phyloP scores from a whole-genome alignment of 1,139 yeast species.

The Hemisphaericaspora lyxosophila region DNA sequence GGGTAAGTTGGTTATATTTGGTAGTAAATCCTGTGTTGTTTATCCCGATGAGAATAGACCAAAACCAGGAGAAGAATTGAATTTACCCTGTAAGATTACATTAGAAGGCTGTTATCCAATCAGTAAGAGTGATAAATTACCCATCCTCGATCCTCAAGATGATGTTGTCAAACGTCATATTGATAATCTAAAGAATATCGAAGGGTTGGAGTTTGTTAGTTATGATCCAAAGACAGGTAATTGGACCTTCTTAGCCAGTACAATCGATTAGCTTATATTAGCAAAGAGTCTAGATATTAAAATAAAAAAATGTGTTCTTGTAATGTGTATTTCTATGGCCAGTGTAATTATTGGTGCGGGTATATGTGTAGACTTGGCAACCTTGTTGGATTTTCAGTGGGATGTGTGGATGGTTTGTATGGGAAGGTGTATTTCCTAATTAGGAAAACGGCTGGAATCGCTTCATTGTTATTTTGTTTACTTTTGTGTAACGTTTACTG shows the following conservation, averaged over 20 bases:
- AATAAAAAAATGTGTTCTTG: too few species aligned
- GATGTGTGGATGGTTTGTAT: too few species aligned
- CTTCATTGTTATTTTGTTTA: too few species aligned
- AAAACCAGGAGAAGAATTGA: conserved; percentile 75
- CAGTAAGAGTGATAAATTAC: conserved; percentile 68
- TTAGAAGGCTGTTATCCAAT: conserved; percentile 78
- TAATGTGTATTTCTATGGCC: too few species aligned
- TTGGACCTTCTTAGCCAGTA: conserved; percentile 67
- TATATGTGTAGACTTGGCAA: too few species aligned
- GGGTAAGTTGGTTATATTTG: conserved; percentile 64
- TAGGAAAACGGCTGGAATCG: too few species aligned
- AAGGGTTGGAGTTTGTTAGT: conserved; percentile 62
- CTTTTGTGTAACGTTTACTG: too few species aligned
- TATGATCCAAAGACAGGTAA: conserved; percentile 81
- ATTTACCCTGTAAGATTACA: conserved; percentile 70
- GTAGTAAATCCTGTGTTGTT: conserved; percentile 60
- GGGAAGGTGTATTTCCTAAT: too few species aligned
- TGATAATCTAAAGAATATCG: conserved; percentile 59
- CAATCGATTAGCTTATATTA: conserved; percentile 16
- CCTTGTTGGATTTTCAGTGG: too few species aligned
- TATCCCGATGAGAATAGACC: conserved; percentile 76
- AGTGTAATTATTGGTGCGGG: too few species aligned
- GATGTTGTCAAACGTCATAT: conserved; percentile 70
- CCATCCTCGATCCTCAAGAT: conserved; percentile 76
- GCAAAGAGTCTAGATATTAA: too few species aligned